phyloP scores from a whole-genome alignment of 768 basidiomycete species.

The Fomitopsis pulvina region DNA sequence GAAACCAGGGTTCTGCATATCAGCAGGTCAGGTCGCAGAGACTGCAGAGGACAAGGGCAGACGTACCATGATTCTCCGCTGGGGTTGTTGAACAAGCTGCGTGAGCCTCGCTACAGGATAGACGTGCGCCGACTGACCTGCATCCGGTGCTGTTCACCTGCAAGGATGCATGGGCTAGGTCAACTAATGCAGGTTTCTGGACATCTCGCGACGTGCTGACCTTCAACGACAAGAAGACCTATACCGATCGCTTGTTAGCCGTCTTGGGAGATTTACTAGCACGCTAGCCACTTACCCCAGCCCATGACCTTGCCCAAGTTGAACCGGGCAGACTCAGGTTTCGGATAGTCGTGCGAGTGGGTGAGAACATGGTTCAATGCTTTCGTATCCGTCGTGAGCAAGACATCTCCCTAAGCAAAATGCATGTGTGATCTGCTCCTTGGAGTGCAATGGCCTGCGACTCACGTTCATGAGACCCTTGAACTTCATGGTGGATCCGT shows the following conservation, averaged over 20 bases:
- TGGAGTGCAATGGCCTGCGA: background rate
- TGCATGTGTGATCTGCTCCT: background rate
- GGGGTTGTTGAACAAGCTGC: background rate
- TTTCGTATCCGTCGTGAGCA: background rate
- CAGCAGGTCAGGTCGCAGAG: background rate
- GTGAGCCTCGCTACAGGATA: background rate
- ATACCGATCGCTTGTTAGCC: background rate
- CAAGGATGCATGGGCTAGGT: background rate
- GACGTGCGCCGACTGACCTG: slow-evolving; percentile 1
- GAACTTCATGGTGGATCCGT: background rate
- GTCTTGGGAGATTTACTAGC: slow-evolving; percentile 24
- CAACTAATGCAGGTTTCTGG: background rate
- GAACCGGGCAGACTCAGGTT: background rate
- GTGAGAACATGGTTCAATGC: slow-evolving; percentile 1
- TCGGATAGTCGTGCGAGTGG: background rate
- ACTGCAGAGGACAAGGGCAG: background rate
- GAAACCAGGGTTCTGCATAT: slow-evolving; percentile 55
- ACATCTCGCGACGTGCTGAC: slow-evolving; percentile 3
- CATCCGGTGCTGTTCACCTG: slow-evolving; percentile 28
- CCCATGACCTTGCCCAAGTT: background rate
- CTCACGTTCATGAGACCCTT: background rate
- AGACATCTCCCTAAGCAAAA: background rate
- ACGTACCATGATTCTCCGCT: background rate
- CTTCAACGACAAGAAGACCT: slow-evolving; percentile 46
- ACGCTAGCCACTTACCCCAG: background rate